A percentile compares a stretch with the other conserved stretches of the same genome.
Conservation (phyloP, 2,329 filamentous ascomycete species). For the Colletotrichum cordylinicola region DNA sequence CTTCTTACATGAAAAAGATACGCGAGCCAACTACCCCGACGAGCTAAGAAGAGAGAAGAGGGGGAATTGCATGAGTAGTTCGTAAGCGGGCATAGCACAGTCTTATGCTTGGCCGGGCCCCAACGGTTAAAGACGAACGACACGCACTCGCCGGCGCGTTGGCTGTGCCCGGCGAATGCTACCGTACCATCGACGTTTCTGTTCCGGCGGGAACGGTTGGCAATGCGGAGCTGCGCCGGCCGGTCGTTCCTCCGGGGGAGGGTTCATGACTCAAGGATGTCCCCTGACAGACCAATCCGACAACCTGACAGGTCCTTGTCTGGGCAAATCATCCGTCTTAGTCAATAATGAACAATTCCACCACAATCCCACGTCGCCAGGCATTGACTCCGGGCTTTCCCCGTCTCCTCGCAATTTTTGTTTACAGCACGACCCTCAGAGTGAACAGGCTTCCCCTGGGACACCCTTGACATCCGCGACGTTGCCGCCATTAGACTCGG, state of each 20-base stretch:
- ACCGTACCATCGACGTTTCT: constrained; percentile 5
- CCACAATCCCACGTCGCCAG: not conserved
- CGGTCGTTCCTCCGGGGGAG: not conserved
- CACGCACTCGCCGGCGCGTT: not conserved
- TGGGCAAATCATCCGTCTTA: not conserved
- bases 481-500: not conserved
- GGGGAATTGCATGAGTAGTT: not conserved
- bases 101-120: not conserved
- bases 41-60: not conserved
- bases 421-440: not conserved
- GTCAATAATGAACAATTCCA: not conserved
- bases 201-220: not conserved
- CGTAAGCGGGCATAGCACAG: not conserved
- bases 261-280: constrained; percentile 9
- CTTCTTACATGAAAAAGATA: not conserved
- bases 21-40: not conserved
- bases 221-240: not conserved
- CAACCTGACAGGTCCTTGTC: not conserved
- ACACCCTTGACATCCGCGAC: not conserved
- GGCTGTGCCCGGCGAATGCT: constrained; percentile 2
- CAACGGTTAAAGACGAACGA: not conserved
- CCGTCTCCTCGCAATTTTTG: not conserved
- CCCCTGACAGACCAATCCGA: not conserved
- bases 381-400: not conserved
- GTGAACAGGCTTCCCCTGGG: not conserved